Base-by-base conservation (phyloP, 345 rosid species). In the Pistacia integerrima region DNA sequence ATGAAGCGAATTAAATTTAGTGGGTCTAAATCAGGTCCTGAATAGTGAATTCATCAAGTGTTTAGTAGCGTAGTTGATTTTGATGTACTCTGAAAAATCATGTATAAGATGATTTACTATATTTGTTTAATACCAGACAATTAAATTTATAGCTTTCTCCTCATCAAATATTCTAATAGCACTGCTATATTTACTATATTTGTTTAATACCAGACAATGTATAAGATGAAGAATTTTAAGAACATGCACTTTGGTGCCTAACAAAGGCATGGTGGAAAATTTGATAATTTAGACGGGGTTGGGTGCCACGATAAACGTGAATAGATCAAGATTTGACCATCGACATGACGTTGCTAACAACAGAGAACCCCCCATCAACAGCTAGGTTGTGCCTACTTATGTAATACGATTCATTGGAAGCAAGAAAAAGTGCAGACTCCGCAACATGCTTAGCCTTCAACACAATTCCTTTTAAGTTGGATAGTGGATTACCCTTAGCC, bases 361-460 rank as follows among this genome's bases (percentile, higher is more conserved):
- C 70, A 5, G 35, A n/a, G 22, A 44, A 13, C 18, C 70, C 70
- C 20, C 70, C 55, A 10, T 66, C 70, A 20, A 44, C 55, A 16
- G 13, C 55, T 54, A 66, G 48, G 8, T 66, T 48, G 25, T 66
- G 70, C 22, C 70, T 55, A 22, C 70, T 66, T 20, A 66, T 6
- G 20, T 46, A 66, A 20, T 55, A 52, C 48, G 70, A 66, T 44
- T 66, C 70, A 2, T 67, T 58, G 1, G 38, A 48, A 67, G 71
- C 71, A 25, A 67, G 71, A 67, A 67, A 67, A 49, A 67, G 58
- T 13, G 41, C 58, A 67, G 49, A 36, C 38, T 49, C 58, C 2
- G 57, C 58, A 49, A 67, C 58, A 67, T 67, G 71, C 8, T 49
- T 67, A 7, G 58, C 20, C 33, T 48, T 16, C 13, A 67, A 14